These are phyloP conservation scores for Saccharomyces kudriavzevii DNA, from an alignment of 805 yeast species.

Conservation along the genomic window DNA sequence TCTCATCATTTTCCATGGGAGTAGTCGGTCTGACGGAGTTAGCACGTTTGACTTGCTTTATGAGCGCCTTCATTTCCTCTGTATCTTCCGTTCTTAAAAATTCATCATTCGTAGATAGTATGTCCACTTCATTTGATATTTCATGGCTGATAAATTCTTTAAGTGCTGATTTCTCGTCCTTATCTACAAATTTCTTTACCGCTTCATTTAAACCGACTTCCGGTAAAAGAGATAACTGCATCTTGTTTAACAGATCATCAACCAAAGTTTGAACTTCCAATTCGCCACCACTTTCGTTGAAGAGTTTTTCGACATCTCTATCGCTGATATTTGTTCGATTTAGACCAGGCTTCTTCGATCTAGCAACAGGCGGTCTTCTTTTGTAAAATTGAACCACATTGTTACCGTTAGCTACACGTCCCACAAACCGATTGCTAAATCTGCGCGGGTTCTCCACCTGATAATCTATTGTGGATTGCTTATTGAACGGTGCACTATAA, in stretches of 20 bases:
- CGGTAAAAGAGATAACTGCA: constrained; percentile 61
- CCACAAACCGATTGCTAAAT: constrained; percentile 84
- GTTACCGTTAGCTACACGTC: constrained; percentile 82
- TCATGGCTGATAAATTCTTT: constrained; percentile 55
- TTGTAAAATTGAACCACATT: constrained; percentile 70
- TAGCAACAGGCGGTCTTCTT: constrained; percentile 30
- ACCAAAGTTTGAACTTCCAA: constrained; percentile 57
- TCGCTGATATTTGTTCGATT: constrained; percentile 7
- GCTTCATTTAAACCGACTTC: constrained; percentile 70
- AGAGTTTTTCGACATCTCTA: constrained; percentile 10
- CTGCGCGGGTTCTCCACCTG: constrained; percentile 88
- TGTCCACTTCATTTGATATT: constrained; percentile 42
- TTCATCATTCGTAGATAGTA: constrained; percentile 39
- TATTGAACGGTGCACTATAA: constrained; percentile 49
- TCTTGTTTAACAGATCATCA: constrained; percentile 50
- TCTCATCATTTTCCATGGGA: constrained; percentile 10
- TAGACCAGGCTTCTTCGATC: constrained; percentile 6
- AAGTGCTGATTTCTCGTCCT: constrained; percentile 71
- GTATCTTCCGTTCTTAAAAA: constrained; percentile 32
- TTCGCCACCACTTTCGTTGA: constrained; percentile 30
- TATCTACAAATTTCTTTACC: constrained; percentile 62
- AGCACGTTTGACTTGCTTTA: constrained; percentile 36
- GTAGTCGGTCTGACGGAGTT: constrained; percentile 8
- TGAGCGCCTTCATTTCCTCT: constrained; percentile 37
- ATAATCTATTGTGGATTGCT: constrained; percentile 40